Evolutionary conservation across 768 basidiomycete genomes (phyloP), one percentile per base, ranked within the genome.

Genomic region (Peribolospora kevripleyi): DNA sequence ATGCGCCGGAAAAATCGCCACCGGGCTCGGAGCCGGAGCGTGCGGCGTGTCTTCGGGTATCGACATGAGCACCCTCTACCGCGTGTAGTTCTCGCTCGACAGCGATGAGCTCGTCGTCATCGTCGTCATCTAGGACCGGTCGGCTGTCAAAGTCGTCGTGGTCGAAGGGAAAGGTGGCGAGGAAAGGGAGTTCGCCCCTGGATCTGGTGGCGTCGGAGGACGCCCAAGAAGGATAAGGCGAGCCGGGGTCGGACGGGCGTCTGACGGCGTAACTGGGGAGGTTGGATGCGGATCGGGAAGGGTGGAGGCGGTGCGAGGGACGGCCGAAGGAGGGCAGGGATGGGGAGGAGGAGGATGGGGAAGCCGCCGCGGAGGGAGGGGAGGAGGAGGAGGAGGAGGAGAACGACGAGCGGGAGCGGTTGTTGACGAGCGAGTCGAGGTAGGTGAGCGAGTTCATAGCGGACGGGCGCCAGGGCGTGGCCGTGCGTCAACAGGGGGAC

Each of bases 281-380:
- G 5, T 39, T 41, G 2, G 52, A 38, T 11, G 52, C 11, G 7
- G 52, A 38, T 10, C 38, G 25, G 3, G 11, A 25, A n/a, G 50
- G 42, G 50, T 50, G 38, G 39, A 41, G 38, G 38, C 36, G 25
- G 5, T 36, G 46, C 13, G 45, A 39, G 6, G 52, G 41, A 25
- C 40, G 8, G 42, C 42, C 36, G 42, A 45, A 39, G 25, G 52
- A 53, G 13, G 46, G 40, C 43, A 52, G 43, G 52, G 43, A 52
- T 6, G 52, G 42, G 7, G 46, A 58, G 55, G 2, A 52, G 52
- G 38, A 58, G 52, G 9, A 55, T 48, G 49, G 49, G 11, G 11
- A 58, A 25, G 25, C 25, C 25, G 25, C 25, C 25, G 25, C 25
- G 46, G 52, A 58, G 56, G 4, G 52, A 55, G 0, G 52, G 54